Base-by-base conservation (phyloP, 2,329 filamentous ascomycete species). In the Phaeomoniella chlamydospora region DNA sequence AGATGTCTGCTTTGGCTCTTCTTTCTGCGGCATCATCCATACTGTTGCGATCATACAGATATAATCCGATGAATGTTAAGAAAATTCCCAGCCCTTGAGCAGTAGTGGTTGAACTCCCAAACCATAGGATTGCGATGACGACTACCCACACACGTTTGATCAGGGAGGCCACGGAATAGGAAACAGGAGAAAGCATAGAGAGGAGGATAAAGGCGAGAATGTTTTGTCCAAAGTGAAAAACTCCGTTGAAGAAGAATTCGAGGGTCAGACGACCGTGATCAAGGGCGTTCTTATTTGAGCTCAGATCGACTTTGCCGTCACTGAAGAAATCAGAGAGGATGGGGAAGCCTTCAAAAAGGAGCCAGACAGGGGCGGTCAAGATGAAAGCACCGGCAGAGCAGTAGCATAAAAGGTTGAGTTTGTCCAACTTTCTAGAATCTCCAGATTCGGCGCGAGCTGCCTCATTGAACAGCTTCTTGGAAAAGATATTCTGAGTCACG, bases 131-230 rank as follows among this genome's bases (percentile, higher is more conserved):
- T 4, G 90, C 86, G 47, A 94, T 80, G 40, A 90, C 74, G 48
- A 98, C 94, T 50, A 98, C 88, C 52, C 94, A 94, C 10, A 98
- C 90, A 34, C 90, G 80, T 63, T 98, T 98, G 59, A 98, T 90
- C 42, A 98, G 67, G 38, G 82, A 92, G 22, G 90, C 90, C 26
- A 98, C 88, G 0, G 85, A 94, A 62, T 98, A 98, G 0, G 90
- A 96, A 26, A 98, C 90, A 0, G 90, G 90, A 0, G 86, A 93
- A 10, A 96, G 81, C 65, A 94, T 81, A 37, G 86, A 94, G 4
- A 98, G 67, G 4, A 98, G 68, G 15, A 94, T 68, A 53, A 98
- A 98, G 0, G 90, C 90, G 37, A 98, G 71, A 36, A 98, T 92
- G 52, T 93, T 94, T 52, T 98, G 90, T 12, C 76, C 83, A 56